Evolutionary conservation across 1,139 yeast genomes (phyloP).

Genomic region (Candida gigantensis): DNA sequence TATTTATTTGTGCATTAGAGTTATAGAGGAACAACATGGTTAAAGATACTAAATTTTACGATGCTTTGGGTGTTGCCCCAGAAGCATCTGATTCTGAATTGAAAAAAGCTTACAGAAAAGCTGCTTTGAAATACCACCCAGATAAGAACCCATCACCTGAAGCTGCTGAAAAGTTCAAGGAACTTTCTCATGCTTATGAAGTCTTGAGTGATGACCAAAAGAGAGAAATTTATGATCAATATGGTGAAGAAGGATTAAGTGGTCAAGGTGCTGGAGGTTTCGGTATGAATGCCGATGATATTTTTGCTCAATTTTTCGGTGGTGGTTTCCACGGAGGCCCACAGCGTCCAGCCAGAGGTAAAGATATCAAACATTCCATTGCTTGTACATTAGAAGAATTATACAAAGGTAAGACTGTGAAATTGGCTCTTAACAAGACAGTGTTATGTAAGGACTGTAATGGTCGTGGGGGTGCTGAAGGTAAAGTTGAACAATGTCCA

Average conservation of each 20-base stretch:
- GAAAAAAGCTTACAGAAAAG: conserved; percentile 92
- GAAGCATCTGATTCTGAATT: conserved; percentile 80
- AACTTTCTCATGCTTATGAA: conserved; percentile 88
- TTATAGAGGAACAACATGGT: conserved; percentile 65
- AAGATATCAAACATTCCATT: conserved; percentile 88
- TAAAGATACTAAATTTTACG: conserved; percentile 87
- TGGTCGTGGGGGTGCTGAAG: conserved; percentile 96
- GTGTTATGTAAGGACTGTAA: conserved; percentile 84
- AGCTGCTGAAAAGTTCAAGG: conserved; percentile 96
- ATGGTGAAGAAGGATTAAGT: conserved; percentile 88
- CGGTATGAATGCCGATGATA: conserved; percentile 84
- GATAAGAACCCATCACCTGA: conserved; percentile 79
- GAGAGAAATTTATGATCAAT: conserved; percentile 84
- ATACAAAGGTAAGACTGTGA: conserved; percentile 92
- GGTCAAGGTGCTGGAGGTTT: conserved; percentile 67
- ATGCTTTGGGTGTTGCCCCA: conserved; percentile 76
- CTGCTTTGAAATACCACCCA: conserved; percentile 93
- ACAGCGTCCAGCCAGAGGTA: conserved; percentile 85
- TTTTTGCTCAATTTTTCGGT: conserved; percentile 92
- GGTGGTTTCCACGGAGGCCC: conserved; percentile 64
- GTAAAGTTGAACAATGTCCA: conserved; percentile 83
- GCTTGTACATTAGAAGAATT: conserved; percentile 87
- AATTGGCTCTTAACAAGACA: conserved; percentile 91
- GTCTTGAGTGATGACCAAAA: conserved; percentile 82
- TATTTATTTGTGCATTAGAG: neutral